Conservation (phyloP, 345 rosid species). For the Clarkia xantiana region DNA sequence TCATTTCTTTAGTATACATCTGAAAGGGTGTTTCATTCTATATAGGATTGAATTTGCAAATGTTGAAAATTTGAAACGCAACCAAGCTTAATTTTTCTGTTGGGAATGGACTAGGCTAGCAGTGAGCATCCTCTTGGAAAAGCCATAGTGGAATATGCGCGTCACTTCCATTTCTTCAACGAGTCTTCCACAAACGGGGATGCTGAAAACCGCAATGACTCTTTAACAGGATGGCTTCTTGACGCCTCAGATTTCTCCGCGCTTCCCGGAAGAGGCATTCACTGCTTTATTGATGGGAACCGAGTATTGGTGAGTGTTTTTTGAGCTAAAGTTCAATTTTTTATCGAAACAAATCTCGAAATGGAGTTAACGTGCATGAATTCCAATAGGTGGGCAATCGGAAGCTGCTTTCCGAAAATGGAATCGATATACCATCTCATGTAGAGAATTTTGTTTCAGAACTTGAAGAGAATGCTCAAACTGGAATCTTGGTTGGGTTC, state of each 20-base stretch:
- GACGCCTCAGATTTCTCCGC: constrained; percentile 59
- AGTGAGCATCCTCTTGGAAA: constrained; percentile 95
- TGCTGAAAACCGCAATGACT: constrained; percentile 21
- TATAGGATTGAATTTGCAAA: too few species aligned
- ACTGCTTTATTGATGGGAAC: constrained; percentile 53
- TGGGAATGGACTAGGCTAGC: constrained; percentile 48
- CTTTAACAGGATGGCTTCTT: constrained; percentile 60
- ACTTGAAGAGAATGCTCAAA: constrained; percentile 79
- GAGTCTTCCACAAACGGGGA: constrained; percentile 29
- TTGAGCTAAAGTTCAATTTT: too few species aligned
- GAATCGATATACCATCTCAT: constrained; percentile 37
- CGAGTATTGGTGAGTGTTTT: constrained; percentile 40
- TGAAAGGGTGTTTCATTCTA: too few species aligned
- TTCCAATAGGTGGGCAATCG: constrained; percentile 75
- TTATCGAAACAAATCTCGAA: not conserved
- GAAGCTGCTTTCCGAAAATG: constrained; percentile 62
- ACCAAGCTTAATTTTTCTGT: too few species aligned
- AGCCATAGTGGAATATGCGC: constrained; percentile 77
- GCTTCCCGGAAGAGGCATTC: constrained; percentile 85
- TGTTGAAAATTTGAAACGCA: too few species aligned
- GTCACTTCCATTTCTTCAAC: constrained; percentile 86
- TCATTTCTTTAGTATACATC: too few species aligned
- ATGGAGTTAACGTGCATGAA: not conserved
- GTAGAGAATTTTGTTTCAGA: constrained; percentile 61
- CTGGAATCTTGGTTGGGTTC: constrained; percentile 62